Evolutionary conservation across 73 alveolate species (phyloP).

Genomic region (Breviolum minutum): DNA sequence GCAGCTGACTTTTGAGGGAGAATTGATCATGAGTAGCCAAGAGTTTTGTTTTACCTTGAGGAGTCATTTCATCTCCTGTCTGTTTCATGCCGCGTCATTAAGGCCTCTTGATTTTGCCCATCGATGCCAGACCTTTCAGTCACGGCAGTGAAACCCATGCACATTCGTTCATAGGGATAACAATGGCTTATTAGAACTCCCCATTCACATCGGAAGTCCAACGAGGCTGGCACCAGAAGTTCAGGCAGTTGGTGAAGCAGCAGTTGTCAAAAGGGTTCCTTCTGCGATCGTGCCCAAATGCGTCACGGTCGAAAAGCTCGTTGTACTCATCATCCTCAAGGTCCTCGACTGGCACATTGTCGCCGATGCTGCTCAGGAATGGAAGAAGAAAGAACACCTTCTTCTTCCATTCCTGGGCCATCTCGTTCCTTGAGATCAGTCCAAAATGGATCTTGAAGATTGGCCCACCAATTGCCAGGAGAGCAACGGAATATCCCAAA

Average conservation of each 20-base stretch:
- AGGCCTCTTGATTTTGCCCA: too few species aligned
- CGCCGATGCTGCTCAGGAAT: neutral
- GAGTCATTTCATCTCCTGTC: too few species aligned
- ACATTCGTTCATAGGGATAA: too few species aligned
- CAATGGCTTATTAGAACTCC: neutral
- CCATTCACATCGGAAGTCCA: neutral
- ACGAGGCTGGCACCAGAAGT: constrained; percentile 40
- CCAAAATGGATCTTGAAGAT: constrained; percentile 26
- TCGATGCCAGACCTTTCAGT: too few species aligned
- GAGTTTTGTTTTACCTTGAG: too few species aligned
- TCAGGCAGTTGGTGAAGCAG: neutral
- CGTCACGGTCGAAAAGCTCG: neutral
- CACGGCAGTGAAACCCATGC: too few species aligned
- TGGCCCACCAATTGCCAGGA: neutral
- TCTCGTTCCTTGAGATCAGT: constrained; percentile 26
- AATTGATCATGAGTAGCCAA: too few species aligned
- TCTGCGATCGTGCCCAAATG: neutral
- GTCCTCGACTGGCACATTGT: neutral
- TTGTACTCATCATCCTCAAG: constrained; percentile 39
- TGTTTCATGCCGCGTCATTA: too few species aligned
- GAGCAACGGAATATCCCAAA: neutral
- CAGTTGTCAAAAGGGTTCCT: constrained; percentile 15
- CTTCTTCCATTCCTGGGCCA: constrained; percentile 55
- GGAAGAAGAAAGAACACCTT: too few species aligned
- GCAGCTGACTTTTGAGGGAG: too few species aligned